These are phyloP conservation scores for Inga oerstediana DNA, from an alignment of 306 rosid species.

Conservation along the genomic window DNA sequence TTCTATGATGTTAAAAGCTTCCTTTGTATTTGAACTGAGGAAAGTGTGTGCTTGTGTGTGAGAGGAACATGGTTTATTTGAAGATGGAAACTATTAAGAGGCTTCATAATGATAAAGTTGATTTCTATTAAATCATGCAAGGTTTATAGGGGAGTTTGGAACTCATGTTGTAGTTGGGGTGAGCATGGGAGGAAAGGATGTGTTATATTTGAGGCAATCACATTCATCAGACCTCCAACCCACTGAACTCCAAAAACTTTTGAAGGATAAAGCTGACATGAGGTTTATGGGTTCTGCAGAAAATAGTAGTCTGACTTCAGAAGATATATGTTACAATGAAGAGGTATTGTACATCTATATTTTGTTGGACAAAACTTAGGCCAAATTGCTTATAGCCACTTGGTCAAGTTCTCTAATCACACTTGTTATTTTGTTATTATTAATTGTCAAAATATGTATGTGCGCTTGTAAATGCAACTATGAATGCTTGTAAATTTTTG, in stretches of 20 bases:
- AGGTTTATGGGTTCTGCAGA: constrained; percentile 63
- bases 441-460: no score
- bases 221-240: constrained; percentile 67
- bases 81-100: background rate
- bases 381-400: no score
- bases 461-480: no score
- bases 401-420: no score
- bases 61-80: background rate
- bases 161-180: constrained; percentile 87
- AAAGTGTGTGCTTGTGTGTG: background rate
- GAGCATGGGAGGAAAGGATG: constrained; percentile 95
- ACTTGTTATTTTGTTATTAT: no score
- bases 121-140: constrained; percentile 39
- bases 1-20: no score
- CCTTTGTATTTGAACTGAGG: background rate
- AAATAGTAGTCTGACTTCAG: constrained; percentile 41
- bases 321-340: constrained; percentile 44
- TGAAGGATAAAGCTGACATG: constrained; percentile 66
- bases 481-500: no score
- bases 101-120: background rate
- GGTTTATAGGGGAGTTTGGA: constrained; percentile 82
- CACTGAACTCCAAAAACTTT: constrained; percentile 59
- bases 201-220: constrained; percentile 77
- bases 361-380: no score
- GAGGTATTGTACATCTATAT: constrained; percentile 45